Evolutionary conservation across 2,329 filamentous ascomycete species (phyloP), one percentile per base, ranked within the genome.

Genomic region (Paecilomyces niveus): DNA sequence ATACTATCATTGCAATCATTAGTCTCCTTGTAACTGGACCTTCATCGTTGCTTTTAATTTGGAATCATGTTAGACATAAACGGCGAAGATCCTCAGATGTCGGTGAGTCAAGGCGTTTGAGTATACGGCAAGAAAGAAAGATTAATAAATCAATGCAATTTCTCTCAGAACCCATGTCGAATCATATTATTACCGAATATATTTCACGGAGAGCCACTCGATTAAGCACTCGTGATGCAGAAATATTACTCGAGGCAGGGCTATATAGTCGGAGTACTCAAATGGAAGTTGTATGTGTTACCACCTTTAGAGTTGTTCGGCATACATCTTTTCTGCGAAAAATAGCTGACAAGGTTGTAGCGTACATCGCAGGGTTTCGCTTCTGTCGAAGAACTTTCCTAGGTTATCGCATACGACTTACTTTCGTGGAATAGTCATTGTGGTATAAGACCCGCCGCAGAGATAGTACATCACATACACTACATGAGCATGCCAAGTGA

Each of bases 1-100:
- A 58, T 22, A 50, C 52, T 11, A 52, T 54, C 15, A 58, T 58
- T 52, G 39, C 53, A 7, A 32, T 58, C n/a, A 11, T 58, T 22
- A 29, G 35, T 33, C 35, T 58, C 7, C 18, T 58, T 58, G 11
- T 58, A 2, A 35, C 56, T 5, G 49, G 52, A 11, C 56, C 53
- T 52, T 54, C 56, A 6, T 55, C 56, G 10, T 29, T 58, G 13
- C 26, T 54, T n/a, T 29, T 58, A 26, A 11, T 55, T 24, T 58
- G 56, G 56, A 22, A 29, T 55, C 26, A 18, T 35, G 4, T 54
- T 6, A 24, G 33, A 35, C 51, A 24, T 4, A 26, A 3, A 18
- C 53, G 53, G 22, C 18, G n/a, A 31, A 26, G 9, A 45, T 15
- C 15, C 11, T n/a, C 13, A 15, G n/a, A 39, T 15, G 11, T n/a